Conservation (phyloP, 352 stramenopile species). For the Globisporangium apiculatum region DNA sequence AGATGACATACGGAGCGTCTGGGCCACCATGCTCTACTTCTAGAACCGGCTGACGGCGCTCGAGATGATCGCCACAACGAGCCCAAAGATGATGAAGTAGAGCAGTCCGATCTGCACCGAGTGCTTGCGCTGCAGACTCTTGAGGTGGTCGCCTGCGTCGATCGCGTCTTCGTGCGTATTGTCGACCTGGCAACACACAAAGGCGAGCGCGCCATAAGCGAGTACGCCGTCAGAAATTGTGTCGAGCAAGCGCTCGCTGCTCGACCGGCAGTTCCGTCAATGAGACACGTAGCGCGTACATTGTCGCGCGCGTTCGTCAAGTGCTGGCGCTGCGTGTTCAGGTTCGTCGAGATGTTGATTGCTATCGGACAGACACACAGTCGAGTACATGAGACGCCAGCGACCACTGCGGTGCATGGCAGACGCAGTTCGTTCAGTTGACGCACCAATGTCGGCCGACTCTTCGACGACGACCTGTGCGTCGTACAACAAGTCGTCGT, state of each 20-base stretch:
- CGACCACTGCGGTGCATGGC: too few relatives aligned
- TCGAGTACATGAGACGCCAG: background rate
- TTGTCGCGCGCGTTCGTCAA: conserved; percentile 64
- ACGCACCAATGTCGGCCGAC: conserved; percentile 48
- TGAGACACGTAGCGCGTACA: conserved; percentile 21
- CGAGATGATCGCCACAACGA: conserved; percentile 63
- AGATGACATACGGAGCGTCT: too few relatives aligned
- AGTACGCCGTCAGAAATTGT: background rate
- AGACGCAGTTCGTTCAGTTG: too few relatives aligned
- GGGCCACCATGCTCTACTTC: too few relatives aligned
- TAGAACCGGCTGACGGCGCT: background rate
- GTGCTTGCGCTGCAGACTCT: conserved; percentile 77
- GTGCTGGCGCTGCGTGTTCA: conserved; percentile 51
- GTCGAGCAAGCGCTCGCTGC: background rate
- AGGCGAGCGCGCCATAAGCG: background rate
- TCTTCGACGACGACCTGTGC: conserved; percentile 56
- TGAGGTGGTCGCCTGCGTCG: conserved; percentile 55
- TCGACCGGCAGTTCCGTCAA: background rate
- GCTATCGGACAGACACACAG: conserved; percentile 13
- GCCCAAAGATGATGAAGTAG: conserved; percentile 63
- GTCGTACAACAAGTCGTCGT: conserved; percentile 60
- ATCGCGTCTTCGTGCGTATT: conserved; percentile 56
- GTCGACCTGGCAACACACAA: conserved; percentile 28
- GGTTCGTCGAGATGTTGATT: conserved; percentile 56
- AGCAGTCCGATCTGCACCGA: conserved; percentile 60